Evolutionary conservation across 495 filamentous ascomycete species (phyloP).

Genomic region (Penicillium silybi): DNA sequence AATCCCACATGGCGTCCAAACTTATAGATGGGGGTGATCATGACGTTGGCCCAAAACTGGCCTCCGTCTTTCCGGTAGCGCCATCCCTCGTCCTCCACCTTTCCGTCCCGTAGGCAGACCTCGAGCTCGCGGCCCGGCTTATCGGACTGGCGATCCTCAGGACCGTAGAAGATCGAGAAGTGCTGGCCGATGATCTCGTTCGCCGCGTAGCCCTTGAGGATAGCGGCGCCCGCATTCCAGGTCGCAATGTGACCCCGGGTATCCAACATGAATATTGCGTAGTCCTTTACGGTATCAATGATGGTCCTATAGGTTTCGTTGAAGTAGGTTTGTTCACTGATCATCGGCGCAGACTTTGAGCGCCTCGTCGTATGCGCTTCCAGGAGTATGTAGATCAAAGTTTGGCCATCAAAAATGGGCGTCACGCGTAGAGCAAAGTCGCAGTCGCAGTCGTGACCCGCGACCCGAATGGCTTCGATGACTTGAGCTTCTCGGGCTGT

Average conservation of each 20-base stretch:
- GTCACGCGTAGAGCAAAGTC: slow-evolving; percentile 44
- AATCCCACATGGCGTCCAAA: slow-evolving; percentile 58
- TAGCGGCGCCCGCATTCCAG: slow-evolving; percentile 58
- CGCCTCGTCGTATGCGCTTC: slow-evolving; percentile 38
- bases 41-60: slow-evolving; percentile 65
- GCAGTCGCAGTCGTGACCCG: slow-evolving; percentile 23
- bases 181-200: slow-evolving; percentile 59
- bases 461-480: slow-evolving; percentile 25
- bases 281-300: slow-evolving; percentile 62
- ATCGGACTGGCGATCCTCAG: slow-evolving; percentile 45
- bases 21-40: slow-evolving; percentile 58
- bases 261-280: slow-evolving; percentile 66
- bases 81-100: slow-evolving; percentile 64
- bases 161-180: slow-evolving; percentile 60
- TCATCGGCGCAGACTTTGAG: slow-evolving; percentile 1
- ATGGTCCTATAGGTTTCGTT: slow-evolving; percentile 61
- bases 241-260: slow-evolving; percentile 54
- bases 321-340: slow-evolving; percentile 41
- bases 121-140: slow-evolving; percentile 56
- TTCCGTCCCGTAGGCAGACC: slow-evolving; percentile 55
- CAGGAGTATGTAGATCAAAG: slow-evolving; percentile 44
- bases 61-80: slow-evolving; percentile 59
- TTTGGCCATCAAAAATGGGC: slow-evolving; percentile 46
- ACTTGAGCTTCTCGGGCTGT: slow-evolving; percentile 30
- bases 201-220: slow-evolving; percentile 55